A percentile compares a stretch with the other conserved stretches of the same genome.
Conservation (phyloP, 306 rosid genomes). For the Coriaria nepalensis region DNA sequence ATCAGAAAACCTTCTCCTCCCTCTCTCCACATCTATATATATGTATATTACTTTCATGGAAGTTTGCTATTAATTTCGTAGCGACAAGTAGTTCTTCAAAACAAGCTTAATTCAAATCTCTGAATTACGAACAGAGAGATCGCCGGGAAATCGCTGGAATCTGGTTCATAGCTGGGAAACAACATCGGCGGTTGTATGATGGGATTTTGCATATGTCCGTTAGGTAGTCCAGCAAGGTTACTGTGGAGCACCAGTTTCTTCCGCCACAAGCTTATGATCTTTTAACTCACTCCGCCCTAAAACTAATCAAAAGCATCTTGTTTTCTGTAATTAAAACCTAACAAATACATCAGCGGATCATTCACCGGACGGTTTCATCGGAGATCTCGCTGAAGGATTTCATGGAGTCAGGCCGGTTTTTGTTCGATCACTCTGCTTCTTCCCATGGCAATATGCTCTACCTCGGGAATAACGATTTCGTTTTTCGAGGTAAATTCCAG, state of each 20-base stretch:
- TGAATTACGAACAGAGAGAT: background rate
- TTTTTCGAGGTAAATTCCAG: conserved; percentile 45
- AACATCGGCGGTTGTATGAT: conserved; percentile 44
- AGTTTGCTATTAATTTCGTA: background rate
- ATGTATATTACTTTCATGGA: background rate
- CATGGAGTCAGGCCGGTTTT: conserved; percentile 27
- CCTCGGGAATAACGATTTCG: conserved; percentile 52
- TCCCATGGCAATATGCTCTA: conserved; percentile 59
- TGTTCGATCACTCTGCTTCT: conserved; percentile 37
- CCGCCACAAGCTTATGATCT: conserved; percentile 98
- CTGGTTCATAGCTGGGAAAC: conserved; percentile 26
- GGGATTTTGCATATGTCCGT: conserved; percentile 82
- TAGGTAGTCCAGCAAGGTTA: conserved; percentile 83
- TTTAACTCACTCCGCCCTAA: conserved; percentile 27
- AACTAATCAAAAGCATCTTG: too few relatives aligned
- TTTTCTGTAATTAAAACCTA: too few relatives aligned
- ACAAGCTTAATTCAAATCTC: background rate
- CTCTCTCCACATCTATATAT: background rate
- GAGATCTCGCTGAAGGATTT: background rate
- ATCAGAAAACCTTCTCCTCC: background rate
- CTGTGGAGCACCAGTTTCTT: conserved; percentile 97
- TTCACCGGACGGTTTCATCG: background rate
- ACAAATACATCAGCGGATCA: too few relatives aligned
- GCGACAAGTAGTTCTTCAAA: background rate
- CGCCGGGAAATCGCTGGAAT: conserved; percentile 12